Evolutionary conservation across 148 eudicot species (phyloP).

Genomic region (Vaccinium vitisidaea): DNA sequence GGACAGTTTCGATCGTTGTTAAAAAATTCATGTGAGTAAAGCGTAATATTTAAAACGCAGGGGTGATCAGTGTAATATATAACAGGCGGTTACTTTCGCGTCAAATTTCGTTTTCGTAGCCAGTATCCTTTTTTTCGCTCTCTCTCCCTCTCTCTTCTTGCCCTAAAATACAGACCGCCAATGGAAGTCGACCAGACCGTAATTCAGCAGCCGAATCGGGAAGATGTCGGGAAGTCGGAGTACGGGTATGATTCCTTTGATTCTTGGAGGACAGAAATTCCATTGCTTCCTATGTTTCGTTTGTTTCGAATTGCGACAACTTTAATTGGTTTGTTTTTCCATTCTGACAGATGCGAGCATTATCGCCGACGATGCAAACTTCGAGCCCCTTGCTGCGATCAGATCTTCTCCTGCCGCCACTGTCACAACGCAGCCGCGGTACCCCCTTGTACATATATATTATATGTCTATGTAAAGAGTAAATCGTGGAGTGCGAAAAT

Average conservation of each 20-base stretch:
- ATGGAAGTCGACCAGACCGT: constrained; percentile 29
- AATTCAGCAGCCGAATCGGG: constrained; percentile 5
- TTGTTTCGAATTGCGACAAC: background rate
- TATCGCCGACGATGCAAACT: constrained; percentile 73
- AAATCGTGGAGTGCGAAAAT: too few relatives aligned
- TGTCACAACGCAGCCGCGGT: constrained; percentile 79
- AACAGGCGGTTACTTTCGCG: background rate
- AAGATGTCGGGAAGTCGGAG: constrained; percentile 41
- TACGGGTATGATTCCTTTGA: constrained; percentile 38
- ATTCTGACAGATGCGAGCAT: constrained; percentile 55
- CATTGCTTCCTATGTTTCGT: background rate
- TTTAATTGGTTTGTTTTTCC: background rate
- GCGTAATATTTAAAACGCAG: too few relatives aligned
- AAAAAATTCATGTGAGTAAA: too few relatives aligned
- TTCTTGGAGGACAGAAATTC: too few relatives aligned
- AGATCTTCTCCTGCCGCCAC: constrained; percentile 74
- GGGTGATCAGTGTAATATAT: too few relatives aligned
- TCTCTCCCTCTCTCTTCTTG: background rate
- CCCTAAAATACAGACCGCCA: background rate
- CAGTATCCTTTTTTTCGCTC: background rate
- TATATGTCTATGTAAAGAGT: too few relatives aligned
- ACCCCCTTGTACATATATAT: background rate
- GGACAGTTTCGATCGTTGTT: too few relatives aligned
- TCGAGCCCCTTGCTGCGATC: constrained; percentile 73
- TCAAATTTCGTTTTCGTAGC: background rate